A percentile compares a stretch with the other conserved stretches of the same genome.
Evolutionary conservation across 164 flowering plant genomes (phyloP).

Genomic region (Echeveria elegans): DNA sequence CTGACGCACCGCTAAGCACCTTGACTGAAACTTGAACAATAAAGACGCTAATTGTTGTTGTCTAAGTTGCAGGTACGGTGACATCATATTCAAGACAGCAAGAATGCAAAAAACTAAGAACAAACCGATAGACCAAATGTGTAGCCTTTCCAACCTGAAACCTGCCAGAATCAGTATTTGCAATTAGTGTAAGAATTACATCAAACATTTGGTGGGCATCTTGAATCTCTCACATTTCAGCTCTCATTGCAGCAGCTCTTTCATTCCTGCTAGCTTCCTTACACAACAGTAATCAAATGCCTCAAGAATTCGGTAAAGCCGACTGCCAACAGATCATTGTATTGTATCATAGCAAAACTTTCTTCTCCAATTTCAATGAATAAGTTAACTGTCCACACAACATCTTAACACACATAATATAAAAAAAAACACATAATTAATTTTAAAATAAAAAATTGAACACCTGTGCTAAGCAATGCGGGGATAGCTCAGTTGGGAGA

Average conservation of each 20-base stretch:
- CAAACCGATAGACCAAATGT: not conserved
- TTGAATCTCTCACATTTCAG: not conserved
- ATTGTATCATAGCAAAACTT: too few relatives aligned
- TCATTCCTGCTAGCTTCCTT: not conserved
- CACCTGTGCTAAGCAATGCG: constrained; percentile 14
- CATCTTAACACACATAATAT: too few relatives aligned
- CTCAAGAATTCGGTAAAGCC: too few relatives aligned
- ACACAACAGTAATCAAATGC: too few relatives aligned
- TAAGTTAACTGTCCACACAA: too few relatives aligned
- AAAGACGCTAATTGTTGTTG: constrained; percentile 11
- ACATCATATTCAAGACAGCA: not conserved
- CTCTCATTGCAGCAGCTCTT: not conserved
- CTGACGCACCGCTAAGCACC: constrained; percentile 15
- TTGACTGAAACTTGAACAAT: constrained; percentile 15
- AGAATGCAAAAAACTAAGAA: too few relatives aligned
- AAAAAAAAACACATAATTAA: too few relatives aligned
- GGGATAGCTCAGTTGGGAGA: constrained; percentile 89
- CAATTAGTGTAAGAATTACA: not conserved
- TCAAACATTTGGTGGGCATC: not conserved
- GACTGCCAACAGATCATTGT: too few relatives aligned
- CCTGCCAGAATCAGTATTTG: not conserved
- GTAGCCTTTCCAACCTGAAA: not conserved
- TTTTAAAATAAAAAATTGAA: too few relatives aligned
- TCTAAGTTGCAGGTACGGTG: not conserved
- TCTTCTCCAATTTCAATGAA: too few relatives aligned